Percentiles rank a stretch among this genome's conserved stretches.
Evolutionary conservation across 1,284 basidiomycete species (phyloP).

Genomic region (Paramarasmius palmivorus): DNA sequence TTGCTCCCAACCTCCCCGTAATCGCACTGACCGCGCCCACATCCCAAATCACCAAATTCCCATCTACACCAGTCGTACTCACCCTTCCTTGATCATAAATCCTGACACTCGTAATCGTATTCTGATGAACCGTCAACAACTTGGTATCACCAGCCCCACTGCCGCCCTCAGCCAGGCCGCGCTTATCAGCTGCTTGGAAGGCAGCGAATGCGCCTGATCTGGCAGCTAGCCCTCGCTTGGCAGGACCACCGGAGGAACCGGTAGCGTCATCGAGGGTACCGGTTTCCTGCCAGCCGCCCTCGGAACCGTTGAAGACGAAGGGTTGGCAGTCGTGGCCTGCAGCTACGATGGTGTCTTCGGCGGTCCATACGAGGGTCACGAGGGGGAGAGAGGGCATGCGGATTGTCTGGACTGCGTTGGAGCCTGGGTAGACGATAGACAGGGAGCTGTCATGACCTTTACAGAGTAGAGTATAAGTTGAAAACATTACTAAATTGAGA

Average conservation of each 20-base stretch:
- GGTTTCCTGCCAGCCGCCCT: conserved; percentile 71
- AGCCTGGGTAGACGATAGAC: conserved; percentile 84
- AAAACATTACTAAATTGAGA: not conserved
- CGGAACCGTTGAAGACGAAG: conserved; percentile 76
- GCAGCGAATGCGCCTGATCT: conserved; percentile 93
- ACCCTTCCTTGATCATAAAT: conserved; percentile 74
- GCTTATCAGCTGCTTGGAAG: conserved; percentile 91
- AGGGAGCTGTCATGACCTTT: conserved; percentile 90
- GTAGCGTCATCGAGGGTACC: conserved; percentile 86
- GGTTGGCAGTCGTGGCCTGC: conserved; percentile 99
- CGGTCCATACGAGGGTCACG: conserved; percentile 82
- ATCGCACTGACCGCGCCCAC: conserved; percentile 56
- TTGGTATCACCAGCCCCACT: conserved; percentile 62
- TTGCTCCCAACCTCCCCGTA: conserved; percentile 47
- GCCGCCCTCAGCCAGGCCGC: conserved; percentile 62
- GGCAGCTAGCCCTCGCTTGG: conserved; percentile 42
- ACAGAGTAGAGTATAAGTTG: conserved; percentile 7
- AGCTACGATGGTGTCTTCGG: conserved; percentile 81
- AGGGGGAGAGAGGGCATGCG: conserved; percentile 78
- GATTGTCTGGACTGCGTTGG: conserved; percentile 71
- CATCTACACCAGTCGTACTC: conserved; percentile 94
- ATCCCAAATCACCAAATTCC: conserved; percentile 91
- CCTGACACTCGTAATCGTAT: conserved; percentile 93
- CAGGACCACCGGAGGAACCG: conserved; percentile 50
- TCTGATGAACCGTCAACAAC: conserved; percentile 92